Evolutionary conservation across 2,329 filamentous ascomycete species (phyloP).

Genomic region (Aspergillus sclerotialis): DNA sequence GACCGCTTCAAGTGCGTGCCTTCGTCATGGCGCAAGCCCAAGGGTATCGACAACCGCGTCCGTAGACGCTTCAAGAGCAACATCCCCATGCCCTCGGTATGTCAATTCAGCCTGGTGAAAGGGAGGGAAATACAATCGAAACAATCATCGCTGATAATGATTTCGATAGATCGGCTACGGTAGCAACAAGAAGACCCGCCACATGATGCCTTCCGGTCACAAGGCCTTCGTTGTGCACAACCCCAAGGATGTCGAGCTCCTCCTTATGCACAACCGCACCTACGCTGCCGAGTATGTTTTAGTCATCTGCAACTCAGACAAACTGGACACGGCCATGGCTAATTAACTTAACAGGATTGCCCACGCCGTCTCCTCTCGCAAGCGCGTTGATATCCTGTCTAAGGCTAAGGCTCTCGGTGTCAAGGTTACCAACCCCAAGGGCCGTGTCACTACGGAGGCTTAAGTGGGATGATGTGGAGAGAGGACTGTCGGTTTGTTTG

Average conservation of each 20-base stretch:
- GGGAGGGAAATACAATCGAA: slow-evolving; percentile 1
- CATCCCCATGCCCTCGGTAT: slow-evolving; percentile 95
- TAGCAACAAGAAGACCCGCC: slow-evolving; percentile 98
- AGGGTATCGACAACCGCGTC: slow-evolving; percentile 99
- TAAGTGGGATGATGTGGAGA: slow-evolving; percentile 48
- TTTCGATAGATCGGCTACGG: slow-evolving; percentile 82
- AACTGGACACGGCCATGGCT: slow-evolving; percentile 5
- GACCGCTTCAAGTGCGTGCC: slow-evolving; percentile 92
- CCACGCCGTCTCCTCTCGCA: slow-evolving; percentile 95
- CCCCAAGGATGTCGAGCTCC: slow-evolving; percentile 87
- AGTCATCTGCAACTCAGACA: not conserved
- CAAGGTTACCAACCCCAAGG: slow-evolving; percentile 99
- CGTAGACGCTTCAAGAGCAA: slow-evolving; percentile 95
- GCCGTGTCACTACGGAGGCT: slow-evolving; percentile 92
- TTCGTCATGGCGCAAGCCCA: slow-evolving; percentile 95
- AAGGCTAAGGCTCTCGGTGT: slow-evolving; percentile 97
- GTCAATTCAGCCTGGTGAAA: slow-evolving; percentile 32
- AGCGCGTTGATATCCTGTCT: slow-evolving; percentile 96
- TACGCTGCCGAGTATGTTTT: slow-evolving; percentile 90
- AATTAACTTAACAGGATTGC: slow-evolving; percentile 62
- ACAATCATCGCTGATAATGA: slow-evolving; percentile 9
- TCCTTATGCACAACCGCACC: slow-evolving; percentile 99
- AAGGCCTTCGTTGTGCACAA: slow-evolving; percentile 99
- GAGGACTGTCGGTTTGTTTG: slow-evolving; percentile 13
- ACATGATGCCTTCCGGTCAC: slow-evolving; percentile 98